phyloP scores from a whole-genome alignment of 129 eudicot genomes.

The Helianthus tuberosus region DNA sequence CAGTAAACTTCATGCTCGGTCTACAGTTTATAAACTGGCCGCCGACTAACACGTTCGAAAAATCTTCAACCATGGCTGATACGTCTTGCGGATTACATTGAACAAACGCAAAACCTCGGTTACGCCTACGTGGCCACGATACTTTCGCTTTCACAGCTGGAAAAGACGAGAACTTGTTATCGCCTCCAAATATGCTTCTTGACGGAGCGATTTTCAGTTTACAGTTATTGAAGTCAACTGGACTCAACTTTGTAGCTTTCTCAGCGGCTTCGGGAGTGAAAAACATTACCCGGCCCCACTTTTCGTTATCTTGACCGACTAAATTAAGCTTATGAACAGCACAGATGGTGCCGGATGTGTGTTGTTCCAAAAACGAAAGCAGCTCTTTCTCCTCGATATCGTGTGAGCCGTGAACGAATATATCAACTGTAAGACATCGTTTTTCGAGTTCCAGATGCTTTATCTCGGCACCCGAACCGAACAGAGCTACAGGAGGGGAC shows the following conservation, averaged over 20 bases:
- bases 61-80: conserved; percentile 43
- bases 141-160: conserved; percentile 80
- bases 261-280: conserved; percentile 76
- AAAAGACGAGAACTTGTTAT: conserved; percentile 47
- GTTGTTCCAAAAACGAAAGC: conserved; percentile 49
- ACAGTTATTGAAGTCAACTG: conserved; percentile 40
- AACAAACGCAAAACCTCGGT: conserved; percentile 64
- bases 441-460: conserved; percentile 84
- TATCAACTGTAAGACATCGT: conserved; percentile 74
- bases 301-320: conserved; percentile 51
- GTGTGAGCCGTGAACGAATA: conserved; percentile 41
- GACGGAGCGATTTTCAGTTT: conserved; percentile 52
- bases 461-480: conserved; percentile 91
- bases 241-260: conserved; percentile 44
- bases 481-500: conserved; percentile 68
- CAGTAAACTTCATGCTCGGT: conserved; percentile 33
- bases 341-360: conserved; percentile 56
- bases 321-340: conserved; percentile 51
- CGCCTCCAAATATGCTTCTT: conserved; percentile 48
- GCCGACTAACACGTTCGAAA: conserved; percentile 50
- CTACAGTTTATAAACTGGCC: conserved; percentile 40
- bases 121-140: conserved; percentile 82
- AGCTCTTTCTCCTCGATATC: conserved; percentile 72
- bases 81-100: conserved; percentile 54
- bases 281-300: conserved; percentile 89